Evolutionary conservation across 129 eudicot species (phyloP).

Genomic region (Ambrosia artemisiifolia): DNA sequence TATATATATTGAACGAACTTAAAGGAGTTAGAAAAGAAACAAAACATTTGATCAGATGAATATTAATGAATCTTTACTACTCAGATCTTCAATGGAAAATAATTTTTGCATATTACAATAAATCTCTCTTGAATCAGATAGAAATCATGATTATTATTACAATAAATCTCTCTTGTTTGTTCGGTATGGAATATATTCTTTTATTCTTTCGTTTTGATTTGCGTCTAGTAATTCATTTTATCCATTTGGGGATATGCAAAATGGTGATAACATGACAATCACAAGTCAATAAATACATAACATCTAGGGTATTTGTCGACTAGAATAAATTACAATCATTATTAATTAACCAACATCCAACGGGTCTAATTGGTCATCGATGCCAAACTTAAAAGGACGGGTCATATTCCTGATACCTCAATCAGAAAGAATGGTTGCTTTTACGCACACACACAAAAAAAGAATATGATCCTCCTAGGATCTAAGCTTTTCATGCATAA

Average conservation of each 20-base stretch:
- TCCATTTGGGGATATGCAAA: neutral
- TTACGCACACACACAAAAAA: neutral
- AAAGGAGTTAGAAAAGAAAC: neutral
- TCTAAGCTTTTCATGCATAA: constrained; percentile 20
- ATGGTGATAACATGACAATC: no score
- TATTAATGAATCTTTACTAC: no score
- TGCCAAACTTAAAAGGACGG: neutral
- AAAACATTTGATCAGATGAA: neutral
- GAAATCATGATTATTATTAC: no score
- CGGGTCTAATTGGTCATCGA: neutral
- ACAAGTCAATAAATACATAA: no score
- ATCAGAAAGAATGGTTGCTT: constrained; percentile 15
- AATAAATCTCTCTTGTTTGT: neutral
- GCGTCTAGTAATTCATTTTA: neutral
- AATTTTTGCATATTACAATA: no score
- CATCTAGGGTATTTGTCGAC: no score
- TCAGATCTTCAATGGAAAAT: no score
- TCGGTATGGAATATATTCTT: neutral
- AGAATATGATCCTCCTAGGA: constrained; percentile 33
- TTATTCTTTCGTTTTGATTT: neutral
- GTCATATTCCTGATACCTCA: neutral
- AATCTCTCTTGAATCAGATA: no score
- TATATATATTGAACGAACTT: neutral
- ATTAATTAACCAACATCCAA: neutral
- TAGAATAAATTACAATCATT: no score